phyloP scores from a whole-genome alignment of 139 green algal genomes.

The Protoeuglena noctilucae region DNA sequence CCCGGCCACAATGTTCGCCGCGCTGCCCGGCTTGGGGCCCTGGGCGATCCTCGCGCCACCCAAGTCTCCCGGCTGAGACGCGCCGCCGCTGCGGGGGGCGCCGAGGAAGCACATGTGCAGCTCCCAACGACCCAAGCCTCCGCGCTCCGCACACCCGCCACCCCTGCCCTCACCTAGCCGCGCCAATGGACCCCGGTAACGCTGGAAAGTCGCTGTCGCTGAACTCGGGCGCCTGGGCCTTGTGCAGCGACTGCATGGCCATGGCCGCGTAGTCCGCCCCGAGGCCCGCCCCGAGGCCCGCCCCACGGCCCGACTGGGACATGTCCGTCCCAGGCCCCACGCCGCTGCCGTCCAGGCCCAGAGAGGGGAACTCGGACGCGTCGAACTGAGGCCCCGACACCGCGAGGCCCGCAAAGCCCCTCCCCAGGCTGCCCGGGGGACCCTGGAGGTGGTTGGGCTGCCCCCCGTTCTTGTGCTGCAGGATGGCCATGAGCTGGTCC shows the following conservation, averaged over 20 bases:
- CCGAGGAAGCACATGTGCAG: too few relatives aligned
- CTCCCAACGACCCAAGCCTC: background rate
- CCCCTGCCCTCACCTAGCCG: background rate
- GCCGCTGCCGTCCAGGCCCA: conserved; percentile 11
- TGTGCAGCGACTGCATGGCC: conserved; percentile 7
- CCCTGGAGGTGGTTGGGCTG: too few relatives aligned
- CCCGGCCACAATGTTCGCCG: too few relatives aligned
- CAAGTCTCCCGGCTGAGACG: background rate
- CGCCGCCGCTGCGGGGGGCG: background rate
- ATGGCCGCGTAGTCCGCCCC: background rate
- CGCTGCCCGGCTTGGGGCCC: conserved; percentile 9
- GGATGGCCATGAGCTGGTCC: too few relatives aligned
- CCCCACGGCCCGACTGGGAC: background rate
- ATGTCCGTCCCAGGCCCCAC: background rate
- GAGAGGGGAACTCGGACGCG: conserved; percentile 37
- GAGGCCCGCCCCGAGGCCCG: conserved; percentile 2
- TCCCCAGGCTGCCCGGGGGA: too few relatives aligned
- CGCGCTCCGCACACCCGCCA: background rate
- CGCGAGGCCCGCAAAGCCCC: too few relatives aligned
- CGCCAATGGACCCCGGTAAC: conserved; percentile 19
- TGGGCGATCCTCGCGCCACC: background rate
- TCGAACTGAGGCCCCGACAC: conserved; percentile 28
- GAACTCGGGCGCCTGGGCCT: conserved; percentile 11
- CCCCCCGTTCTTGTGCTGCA: too few relatives aligned
- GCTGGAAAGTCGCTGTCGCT: conserved; percentile 57